Base-by-base conservation (phyloP, 371 early-diverging fungal genomes). In the Fennellomyces sp. region DNA sequence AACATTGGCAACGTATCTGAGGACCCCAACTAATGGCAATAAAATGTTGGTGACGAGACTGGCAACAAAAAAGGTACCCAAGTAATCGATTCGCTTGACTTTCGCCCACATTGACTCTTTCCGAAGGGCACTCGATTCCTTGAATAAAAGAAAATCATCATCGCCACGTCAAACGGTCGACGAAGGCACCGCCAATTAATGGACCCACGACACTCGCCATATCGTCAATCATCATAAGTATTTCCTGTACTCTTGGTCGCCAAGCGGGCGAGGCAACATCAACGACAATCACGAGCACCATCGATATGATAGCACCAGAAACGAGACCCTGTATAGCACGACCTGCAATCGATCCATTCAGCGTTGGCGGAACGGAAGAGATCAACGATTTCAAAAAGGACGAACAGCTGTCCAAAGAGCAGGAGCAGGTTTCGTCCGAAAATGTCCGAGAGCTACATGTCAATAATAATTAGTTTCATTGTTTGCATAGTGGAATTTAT, bases 271-370 rank as follows among this genome's bases (percentile, higher is more conserved):
- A 73, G 1, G 72, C 60, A 28, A 94, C 70, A 55, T 96, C 96
- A 4, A 93, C 81, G 49, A 94, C 86, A 60, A 93, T 87, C 58
- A 94, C 89, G 55, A 88, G 78, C 25, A 82, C 80, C 70, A 87
- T 69, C 8, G 87, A 74, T 65, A 88, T 78, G 25, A 92, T 66
- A 23, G 89, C 85, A 12, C 86, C 91, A 54, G 87, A 89, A 38
- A 90, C 92, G 25, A 89, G 67, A 10, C 92, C 91, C 61, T 89
- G 82, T 3, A 41, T 21, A n/a, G 41, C 21, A 41, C 41, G 41
- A n/a, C 41, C 41, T 6, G 41, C 41, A n/a, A n/a, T n/a, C n/a
- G n/a, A n/a, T n/a, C n/a, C n/a, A n/a, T n/a, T n/a, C n/a, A n/a
- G n/a, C n/a, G n/a, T n/a, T n/a, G n/a, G n/a, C n/a, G n/a, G n/a